Evolutionary conservation across 176 grass and related monocot genomes (phyloP).

Genomic region (Thinopyrum elongatum): DNA sequence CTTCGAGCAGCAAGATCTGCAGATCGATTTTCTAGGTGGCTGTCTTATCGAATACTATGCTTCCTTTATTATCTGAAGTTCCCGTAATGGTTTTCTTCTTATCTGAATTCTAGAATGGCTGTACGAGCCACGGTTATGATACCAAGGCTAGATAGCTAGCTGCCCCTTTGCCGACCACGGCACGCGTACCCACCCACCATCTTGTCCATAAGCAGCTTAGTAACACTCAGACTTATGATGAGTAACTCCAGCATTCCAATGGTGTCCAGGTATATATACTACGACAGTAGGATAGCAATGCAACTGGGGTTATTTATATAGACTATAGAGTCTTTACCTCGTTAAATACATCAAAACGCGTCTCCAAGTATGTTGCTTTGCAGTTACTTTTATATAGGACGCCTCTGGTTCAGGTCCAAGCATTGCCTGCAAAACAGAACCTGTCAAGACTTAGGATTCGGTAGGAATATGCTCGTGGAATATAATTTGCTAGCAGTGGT

Average conservation of each 20-base stretch:
- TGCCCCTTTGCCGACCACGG: too few relatives aligned
- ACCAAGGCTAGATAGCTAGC: too few relatives aligned
- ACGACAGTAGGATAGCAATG: neutral
- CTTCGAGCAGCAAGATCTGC: too few relatives aligned
- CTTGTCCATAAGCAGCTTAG: too few relatives aligned
- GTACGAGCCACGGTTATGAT: too few relatives aligned
- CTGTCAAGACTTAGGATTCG: neutral
- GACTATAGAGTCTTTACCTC: neutral
- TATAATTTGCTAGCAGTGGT: neutral
- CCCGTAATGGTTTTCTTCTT: too few relatives aligned
- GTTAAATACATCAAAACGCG: neutral
- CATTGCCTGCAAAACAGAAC: constrained; percentile 17
- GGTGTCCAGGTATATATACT: neutral
- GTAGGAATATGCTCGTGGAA: neutral
- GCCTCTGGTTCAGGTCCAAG: neutral
- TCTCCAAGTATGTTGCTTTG: neutral
- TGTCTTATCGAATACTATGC: too few relatives aligned
- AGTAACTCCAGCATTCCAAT: neutral
- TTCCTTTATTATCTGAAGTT: too few relatives aligned
- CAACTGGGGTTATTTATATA: neutral
- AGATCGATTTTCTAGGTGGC: too few relatives aligned
- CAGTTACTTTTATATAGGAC: neutral
- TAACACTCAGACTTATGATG: neutral
- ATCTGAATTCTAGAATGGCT: too few relatives aligned
- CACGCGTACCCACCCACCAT: too few relatives aligned